Conservation (phyloP, 225 moss, liverwort and hornwort genomes). For the Polytrichum commune region DNA sequence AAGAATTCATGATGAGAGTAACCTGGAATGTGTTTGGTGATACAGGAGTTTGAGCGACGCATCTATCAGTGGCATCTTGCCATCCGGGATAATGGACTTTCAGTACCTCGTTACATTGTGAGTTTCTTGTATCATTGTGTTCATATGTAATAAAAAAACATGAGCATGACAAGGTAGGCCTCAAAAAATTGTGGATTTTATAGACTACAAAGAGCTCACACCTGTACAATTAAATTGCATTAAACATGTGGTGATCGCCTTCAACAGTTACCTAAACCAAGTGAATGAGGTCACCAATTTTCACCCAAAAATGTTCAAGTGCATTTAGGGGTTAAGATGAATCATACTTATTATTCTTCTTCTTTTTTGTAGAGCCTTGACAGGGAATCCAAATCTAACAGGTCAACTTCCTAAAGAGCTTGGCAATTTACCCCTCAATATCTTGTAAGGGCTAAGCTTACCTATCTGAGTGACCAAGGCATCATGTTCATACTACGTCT, state of each 20-base stretch:
- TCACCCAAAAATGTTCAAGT: background rate
- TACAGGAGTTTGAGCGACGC: slow-evolving; percentile 1
- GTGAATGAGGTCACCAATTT: background rate
- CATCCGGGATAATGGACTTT: background rate
- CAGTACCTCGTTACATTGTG: background rate
- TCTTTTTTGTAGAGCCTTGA: slow-evolving; percentile 16
- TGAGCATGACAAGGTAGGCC: too few relatives aligned
- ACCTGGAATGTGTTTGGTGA: background rate
- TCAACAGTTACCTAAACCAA: background rate
- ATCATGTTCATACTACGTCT: too few relatives aligned
- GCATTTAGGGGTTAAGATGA: background rate
- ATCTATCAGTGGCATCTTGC: slow-evolving; percentile 4
- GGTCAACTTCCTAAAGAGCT: slow-evolving; percentile 30
- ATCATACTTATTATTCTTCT: background rate
- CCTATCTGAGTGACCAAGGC: too few relatives aligned
- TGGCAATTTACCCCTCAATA: slow-evolving; percentile 14
- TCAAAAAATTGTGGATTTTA: background rate
- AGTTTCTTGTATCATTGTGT: background rate
- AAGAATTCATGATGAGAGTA: background rate
- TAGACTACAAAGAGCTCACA: too few relatives aligned
- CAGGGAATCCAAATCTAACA: slow-evolving; percentile 23
- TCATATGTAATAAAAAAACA: too few relatives aligned
- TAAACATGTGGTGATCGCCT: background rate
- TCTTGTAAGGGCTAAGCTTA: slow-evolving; percentile 11
- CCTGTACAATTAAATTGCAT: too few relatives aligned